A percentile compares a stretch with the other conserved stretches of the same genome.
phyloP scores from a whole-genome alignment of 371 early-diverging fungal genomes.

The Capillidium heterosporum region DNA sequence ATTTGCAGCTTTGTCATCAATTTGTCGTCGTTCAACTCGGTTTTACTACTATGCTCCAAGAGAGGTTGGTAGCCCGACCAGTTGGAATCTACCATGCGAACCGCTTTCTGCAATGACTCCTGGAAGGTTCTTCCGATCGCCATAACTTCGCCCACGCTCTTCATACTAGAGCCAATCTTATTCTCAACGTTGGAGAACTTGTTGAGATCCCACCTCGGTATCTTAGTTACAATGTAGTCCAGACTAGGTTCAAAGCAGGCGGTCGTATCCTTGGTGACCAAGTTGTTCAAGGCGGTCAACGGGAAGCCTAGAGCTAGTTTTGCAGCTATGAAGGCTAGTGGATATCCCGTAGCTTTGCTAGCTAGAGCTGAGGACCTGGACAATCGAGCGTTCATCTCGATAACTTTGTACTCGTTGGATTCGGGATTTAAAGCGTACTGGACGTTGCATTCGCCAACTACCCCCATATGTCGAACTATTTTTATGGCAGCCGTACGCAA shows the following conservation, averaged over 20 bases:
- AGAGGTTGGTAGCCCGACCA: slow-evolving; percentile 62
- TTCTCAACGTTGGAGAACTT: slow-evolving; percentile 84
- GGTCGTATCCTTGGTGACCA: slow-evolving; percentile 81
- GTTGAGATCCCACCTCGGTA: slow-evolving; percentile 91
- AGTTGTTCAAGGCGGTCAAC: slow-evolving; percentile 74
- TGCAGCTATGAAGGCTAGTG: slow-evolving; percentile 93
- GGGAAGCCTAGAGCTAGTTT: slow-evolving; percentile 83
- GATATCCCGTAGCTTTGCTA: slow-evolving; percentile 94
- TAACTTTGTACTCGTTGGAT: slow-evolving; percentile 82
- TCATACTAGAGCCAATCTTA: slow-evolving; percentile 79
- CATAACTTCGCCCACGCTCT: slow-evolving; percentile 94
- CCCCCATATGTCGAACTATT: slow-evolving; percentile 71
- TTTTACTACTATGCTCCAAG: slow-evolving; percentile 8
- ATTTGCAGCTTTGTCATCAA: slow-evolving; percentile 54
- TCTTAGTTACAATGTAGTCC: slow-evolving; percentile 88
- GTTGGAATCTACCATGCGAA: slow-evolving; percentile 75
- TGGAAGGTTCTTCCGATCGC: slow-evolving; percentile 88
- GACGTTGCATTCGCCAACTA: slow-evolving; percentile 94
- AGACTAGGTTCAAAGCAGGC: slow-evolving; percentile 92
- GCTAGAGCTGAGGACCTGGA: slow-evolving; percentile 79
- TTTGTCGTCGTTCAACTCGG: slow-evolving; percentile 24
- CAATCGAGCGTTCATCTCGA: slow-evolving; percentile 93
- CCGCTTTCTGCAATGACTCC: slow-evolving; percentile 90
- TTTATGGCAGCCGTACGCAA: slow-evolving; percentile 50
- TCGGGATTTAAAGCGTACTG: slow-evolving; percentile 92